Base-by-base conservation (phyloP, 139 green algal species). In the Ostreobium quekettii region DNA sequence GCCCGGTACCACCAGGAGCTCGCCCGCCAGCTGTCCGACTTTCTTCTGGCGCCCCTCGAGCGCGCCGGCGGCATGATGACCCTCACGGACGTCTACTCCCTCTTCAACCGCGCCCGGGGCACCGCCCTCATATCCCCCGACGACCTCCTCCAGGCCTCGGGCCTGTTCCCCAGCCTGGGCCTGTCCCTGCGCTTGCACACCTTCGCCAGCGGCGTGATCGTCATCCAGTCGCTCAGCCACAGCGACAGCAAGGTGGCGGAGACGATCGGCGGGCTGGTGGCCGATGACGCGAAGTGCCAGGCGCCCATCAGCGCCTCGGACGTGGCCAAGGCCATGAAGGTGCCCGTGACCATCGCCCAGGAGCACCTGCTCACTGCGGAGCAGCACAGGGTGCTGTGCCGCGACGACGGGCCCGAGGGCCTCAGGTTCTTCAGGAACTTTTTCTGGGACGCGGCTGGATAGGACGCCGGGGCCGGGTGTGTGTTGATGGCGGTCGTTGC, bases 41-140 rank as follows among this genome's bases (percentile, higher is more conserved):
- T 96, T 47, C 60, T 98, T 59, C 11, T 19, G 30, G 61, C 3
- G 4, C 79, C 74, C 8, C 60, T 97, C 38, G 64, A 78, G 29
- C 68, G 65, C 3, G 71, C 66, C 0, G 89, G 89, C 7, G 93
- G 91, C 42, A 82, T 97, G 53, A 83, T 98, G 76, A 74, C 87
- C 4, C 76, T 98, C 60, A 76, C 88, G 29, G 93, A 98, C 61
- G 87, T 90, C 48, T 98, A 95, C 83, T 97, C 89, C 82, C 70
- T 97, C 22, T 98, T 94, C 83, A 97, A 97, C 70, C 71, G 92
- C 6, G 93, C 91, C 0, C 69, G 93, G 0, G 90, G 92, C 11
- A 85, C 77, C 2, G 93, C 97, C 81, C 83, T 98, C 2, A 80
- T 98, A 15, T 97, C 92, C 0, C 93, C 93, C 0, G 89, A 97